Conservation (phyloP, 345 rosid genomes). For the Aethionema arabicum region DNA sequence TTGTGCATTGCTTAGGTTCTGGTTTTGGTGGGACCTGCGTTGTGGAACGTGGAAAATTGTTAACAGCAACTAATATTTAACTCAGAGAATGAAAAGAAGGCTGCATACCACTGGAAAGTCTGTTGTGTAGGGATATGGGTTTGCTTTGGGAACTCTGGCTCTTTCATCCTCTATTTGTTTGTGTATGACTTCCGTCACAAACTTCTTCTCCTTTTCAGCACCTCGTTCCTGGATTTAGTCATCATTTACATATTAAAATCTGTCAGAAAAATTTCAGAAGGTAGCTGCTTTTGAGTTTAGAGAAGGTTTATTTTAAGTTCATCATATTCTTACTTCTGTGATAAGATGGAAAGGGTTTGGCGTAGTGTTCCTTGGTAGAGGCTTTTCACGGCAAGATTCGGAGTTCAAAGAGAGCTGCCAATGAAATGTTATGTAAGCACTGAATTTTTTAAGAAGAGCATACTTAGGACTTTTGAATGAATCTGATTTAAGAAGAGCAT, state of each 20-base stretch:
- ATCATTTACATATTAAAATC: not conserved
- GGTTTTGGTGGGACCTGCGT: slow-evolving; percentile 73
- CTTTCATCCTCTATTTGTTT: slow-evolving; percentile 62
- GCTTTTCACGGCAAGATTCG: slow-evolving; percentile 50
- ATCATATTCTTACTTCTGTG: slow-evolving; percentile 54
- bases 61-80: not conserved
- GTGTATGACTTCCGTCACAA: slow-evolving; percentile 48
- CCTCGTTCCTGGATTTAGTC: slow-evolving; percentile 63
- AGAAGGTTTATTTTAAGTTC: not conserved
- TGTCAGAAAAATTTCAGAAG: too few species aligned
- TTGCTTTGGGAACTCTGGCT: slow-evolving; percentile 62
- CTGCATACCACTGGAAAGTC: slow-evolving; percentile 73
- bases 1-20: slow-evolving; percentile 69
- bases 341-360: slow-evolving; percentile 72
- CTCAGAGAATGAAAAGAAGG: not conserved
- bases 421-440: not conserved
- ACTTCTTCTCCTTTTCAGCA: slow-evolving; percentile 61
- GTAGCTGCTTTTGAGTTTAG: not conserved
- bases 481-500: not conserved
- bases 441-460: not conserved
- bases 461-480: not conserved
- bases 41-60: not conserved
- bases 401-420: slow-evolving; percentile 66
- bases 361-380: slow-evolving; percentile 55
- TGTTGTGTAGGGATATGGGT: slow-evolving; percentile 82